Evolutionary conservation across 805 yeast genomes (phyloP), one percentile per base, ranked within the genome.

Genomic region (Teunomyces atbi): DNA sequence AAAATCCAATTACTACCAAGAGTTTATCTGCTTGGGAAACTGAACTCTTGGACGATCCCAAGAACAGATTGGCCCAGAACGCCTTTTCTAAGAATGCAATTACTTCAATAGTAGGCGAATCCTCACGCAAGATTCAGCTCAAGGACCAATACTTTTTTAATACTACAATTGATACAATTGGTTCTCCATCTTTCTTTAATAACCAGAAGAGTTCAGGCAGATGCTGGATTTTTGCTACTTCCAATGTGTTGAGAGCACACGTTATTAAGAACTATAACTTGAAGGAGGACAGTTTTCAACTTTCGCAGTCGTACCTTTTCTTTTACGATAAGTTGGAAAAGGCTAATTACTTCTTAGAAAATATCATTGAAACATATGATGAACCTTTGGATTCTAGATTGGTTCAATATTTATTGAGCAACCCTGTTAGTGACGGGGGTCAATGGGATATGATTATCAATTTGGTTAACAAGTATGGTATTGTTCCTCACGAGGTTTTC

Each of bases 161-260:
- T 45, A 54, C 56, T 32, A 64, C 65, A 48, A 68, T 71, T 4
- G 65, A 64, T 23, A 56, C 61, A 12, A 58, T 69, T 42, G 75
- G 75, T 3, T 60, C 69, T 11, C 71, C 73, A 3, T 47, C 63
- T 3, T 65, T 46, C 47, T 60, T 59, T 46, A 64, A 71, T 57
- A 83, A 84, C 66, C 96, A 89, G 70, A 78, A 79, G 56, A 64
- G 80, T 8, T 80, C 89, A 18, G 96, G 96, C 26, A 72, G 96
- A 57, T 89, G 96, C 66, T 89, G 96, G 96, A 75, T 89, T 50
- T 89, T 89, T 65, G 96, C 96, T 8, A 78, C 92, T 1, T 80
- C 88, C 44, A 89, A 89, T 56, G 76, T 85, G 46, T 69, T 88
- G 58, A 77, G 96, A 56, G 62, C 84, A 43, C 76, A 75, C 45